Evolutionary conservation across 768 basidiomycete species (phyloP), one percentile per base, ranked within the genome.

Genomic region (Mycena rebaudengoi): DNA sequence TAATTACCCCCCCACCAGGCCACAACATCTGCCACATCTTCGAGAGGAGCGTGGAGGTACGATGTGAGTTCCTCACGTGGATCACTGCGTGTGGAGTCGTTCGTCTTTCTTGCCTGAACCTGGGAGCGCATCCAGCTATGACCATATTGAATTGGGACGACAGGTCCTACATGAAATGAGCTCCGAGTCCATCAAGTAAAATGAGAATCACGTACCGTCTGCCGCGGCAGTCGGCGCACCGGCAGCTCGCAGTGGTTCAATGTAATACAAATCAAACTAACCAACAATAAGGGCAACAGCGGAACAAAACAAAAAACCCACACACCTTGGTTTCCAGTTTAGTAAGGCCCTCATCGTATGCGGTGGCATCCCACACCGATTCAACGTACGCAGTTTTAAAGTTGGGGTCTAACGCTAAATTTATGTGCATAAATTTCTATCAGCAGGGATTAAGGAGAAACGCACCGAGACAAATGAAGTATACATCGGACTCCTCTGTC

Each of bases 401-500:
- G 51, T 53, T 53, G 37, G 51, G 51, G 26, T 53, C 51, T 10
- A 53, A 20, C 16, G 51, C 51, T 53, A 18, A 26, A 4, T n/a
- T n/a, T n/a, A n/a, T 11, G 23, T 16, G 8, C 13, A 28, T 16
- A 32, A 16, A 35, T 8, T 13, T 33, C 6, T 53, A 18, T 37
- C 35, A 37, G 11, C 10, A 28, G 25, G 16, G 37, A 18, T 5
- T 28, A 60, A 56, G 60, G 29, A 63, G 11, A 48, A 23, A 37
- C 60, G n/a, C 43, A 74, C 75, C 69, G 39, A 75, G 55, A 45
- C 66, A 68, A 14, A 71, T 68, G 60, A 74, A 73, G 48, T 73
- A 73, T 2, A 64, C 57, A 61, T 75, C 66, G 37, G 54, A 66
- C 11, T 74, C 44, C 16, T 73, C 65, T 7, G 70, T 60, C 16